A percentile compares a stretch with the other conserved stretches of the same genome.
phyloP scores from a whole-genome alignment of 2,329 filamentous ascomycete genomes.

The Fusarium austroafricanum region DNA sequence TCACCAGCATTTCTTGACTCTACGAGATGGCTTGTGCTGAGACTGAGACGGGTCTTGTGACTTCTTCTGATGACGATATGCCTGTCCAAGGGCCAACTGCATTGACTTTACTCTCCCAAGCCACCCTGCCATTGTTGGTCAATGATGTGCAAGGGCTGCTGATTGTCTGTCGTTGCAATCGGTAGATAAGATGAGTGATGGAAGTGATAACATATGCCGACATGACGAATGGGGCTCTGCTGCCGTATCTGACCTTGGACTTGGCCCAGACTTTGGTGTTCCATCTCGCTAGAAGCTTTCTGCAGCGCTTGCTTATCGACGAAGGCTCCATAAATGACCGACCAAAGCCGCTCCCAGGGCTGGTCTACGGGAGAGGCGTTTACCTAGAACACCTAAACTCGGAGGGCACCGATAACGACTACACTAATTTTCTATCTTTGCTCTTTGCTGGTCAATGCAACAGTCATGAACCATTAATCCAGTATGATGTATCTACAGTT shows the following conservation, averaged over 20 bases:
- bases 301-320: conserved; percentile 21
- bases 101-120: background rate
- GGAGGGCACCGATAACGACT: conserved; percentile 23
- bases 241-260: conserved; percentile 13
- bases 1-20: conserved; percentile 8
- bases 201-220: conserved; percentile 34
- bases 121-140: conserved; percentile 8
- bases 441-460: conserved; percentile 1
- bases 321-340: conserved; percentile 37
- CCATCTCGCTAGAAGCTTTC: conserved; percentile 35
- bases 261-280: background rate
- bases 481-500: conserved; percentile 12
- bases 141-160: background rate
- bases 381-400: conserved; percentile 31
- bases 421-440: conserved; percentile 22
- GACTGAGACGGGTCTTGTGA: conserved; percentile 24
- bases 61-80: conserved; percentile 13
- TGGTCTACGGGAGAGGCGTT: conserved; percentile 35
- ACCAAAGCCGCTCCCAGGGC: conserved; percentile 35
- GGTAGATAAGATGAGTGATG: conserved; percentile 19
- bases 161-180: background rate
- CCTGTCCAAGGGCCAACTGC: background rate
- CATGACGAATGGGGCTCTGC: conserved; percentile 35
- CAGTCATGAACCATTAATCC: background rate
- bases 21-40: conserved; percentile 22